These are phyloP conservation scores for Candida ponderosae DNA, from an alignment of 805 yeast species.

Conservation along the genomic window DNA sequence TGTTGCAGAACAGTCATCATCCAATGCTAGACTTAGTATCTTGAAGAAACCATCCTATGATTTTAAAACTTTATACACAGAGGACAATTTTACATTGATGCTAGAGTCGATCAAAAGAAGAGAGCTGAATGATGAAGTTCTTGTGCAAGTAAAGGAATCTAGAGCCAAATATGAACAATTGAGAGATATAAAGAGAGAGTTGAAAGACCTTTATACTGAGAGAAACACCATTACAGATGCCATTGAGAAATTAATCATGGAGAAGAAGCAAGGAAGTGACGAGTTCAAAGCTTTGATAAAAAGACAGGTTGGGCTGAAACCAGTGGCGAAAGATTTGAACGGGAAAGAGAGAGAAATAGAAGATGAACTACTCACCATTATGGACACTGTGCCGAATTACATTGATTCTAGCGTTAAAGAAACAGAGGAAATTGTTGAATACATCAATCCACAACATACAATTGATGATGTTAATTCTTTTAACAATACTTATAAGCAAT, in stretches of 20 bases:
- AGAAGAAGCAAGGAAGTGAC: constrained; percentile 8
- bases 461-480: not conserved
- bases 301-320: constrained; percentile 17
- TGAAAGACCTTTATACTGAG: constrained; percentile 21
- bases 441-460: constrained; percentile 36
- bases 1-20: not conserved
- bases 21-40: not conserved
- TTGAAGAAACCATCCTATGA: constrained; percentile 26
- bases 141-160: constrained; percentile 20
- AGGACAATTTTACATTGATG: too few species aligned
- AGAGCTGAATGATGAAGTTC: constrained; percentile 11
- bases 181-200: constrained; percentile 11
- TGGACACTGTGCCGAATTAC: constrained; percentile 56
- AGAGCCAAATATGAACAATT: constrained; percentile 18
- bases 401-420: constrained; percentile 39
- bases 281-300: constrained; percentile 4
- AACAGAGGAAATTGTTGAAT: constrained; percentile 37
- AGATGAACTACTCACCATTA: constrained; percentile 27
- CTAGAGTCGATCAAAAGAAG: constrained; percentile 25
- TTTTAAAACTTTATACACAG: constrained; percentile 19
- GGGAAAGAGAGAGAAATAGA: constrained; percentile 22
- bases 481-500: constrained; percentile 11
- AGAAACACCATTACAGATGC: constrained; percentile 21
- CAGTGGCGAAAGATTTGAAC: constrained; percentile 15
- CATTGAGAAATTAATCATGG: constrained; percentile 17